phyloP scores from a whole-genome alignment of 768 basidiomycete species.

The Porphyrellus cyaneotinctus region DNA sequence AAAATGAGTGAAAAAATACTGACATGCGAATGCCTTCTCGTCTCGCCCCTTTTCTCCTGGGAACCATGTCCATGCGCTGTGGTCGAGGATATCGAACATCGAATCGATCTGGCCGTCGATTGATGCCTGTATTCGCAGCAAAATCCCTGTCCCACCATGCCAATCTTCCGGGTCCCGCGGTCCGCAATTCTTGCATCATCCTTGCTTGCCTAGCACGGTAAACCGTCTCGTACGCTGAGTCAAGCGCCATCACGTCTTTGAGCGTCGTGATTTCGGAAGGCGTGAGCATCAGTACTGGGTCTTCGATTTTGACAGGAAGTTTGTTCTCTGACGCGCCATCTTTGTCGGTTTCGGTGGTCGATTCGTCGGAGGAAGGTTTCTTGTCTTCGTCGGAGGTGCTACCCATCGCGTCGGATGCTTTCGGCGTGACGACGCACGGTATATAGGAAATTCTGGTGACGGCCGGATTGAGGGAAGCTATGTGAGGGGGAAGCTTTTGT shows the following conservation, averaged over 20 bases:
- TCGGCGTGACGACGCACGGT: slow-evolving; percentile 19
- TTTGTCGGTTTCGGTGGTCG: slow-evolving; percentile 15
- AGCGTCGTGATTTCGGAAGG: slow-evolving; percentile 33
- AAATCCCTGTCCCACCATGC: slow-evolving; percentile 66
- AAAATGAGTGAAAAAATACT: slow-evolving; percentile 34
- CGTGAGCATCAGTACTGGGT: slow-evolving; percentile 25
- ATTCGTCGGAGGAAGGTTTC: slow-evolving; percentile 12
- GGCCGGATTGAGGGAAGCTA: slow-evolving; percentile 30
- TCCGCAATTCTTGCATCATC: slow-evolving; percentile 47
- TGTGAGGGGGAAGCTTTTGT: slow-evolving; percentile 33
- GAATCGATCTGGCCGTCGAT: slow-evolving; percentile 38
- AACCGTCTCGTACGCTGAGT: slow-evolving; percentile 44
- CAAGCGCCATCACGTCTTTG: slow-evolving; percentile 35
- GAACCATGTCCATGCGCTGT: slow-evolving; percentile 31
- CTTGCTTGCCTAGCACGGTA: slow-evolving; percentile 49
- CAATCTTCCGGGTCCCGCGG: slow-evolving; percentile 39
- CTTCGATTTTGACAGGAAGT: slow-evolving; percentile 16
- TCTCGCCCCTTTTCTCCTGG: slow-evolving; percentile 49
- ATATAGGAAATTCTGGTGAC: slow-evolving; percentile 31
- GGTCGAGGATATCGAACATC: slow-evolving; percentile 55
- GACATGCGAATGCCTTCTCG: slow-evolving; percentile 75
- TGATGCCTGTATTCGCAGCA: slow-evolving; percentile 31
- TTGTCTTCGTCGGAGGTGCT: slow-evolving; percentile 21
- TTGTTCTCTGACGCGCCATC: slow-evolving; percentile 17
- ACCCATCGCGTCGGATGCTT: slow-evolving; percentile 20